Evolutionary conservation across 495 filamentous ascomycete species (phyloP), one percentile per base, ranked within the genome.

Genomic region (Aspergillus coremiiformis): DNA sequence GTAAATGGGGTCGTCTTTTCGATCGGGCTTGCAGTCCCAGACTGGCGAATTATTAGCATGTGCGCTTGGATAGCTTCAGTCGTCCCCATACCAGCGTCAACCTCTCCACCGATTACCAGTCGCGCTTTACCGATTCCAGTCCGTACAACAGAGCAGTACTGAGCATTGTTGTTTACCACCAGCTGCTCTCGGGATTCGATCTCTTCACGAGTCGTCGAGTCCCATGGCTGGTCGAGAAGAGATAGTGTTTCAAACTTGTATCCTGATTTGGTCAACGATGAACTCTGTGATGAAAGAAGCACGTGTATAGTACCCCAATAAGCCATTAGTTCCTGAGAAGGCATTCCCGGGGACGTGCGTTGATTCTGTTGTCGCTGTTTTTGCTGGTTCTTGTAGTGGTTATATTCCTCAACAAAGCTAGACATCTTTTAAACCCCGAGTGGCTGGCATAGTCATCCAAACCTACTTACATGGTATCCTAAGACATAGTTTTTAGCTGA

Each of bases 191-290:
- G 82, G 37, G 62, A 68, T 65, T 96, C 90, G 56, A 98, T 95
- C 50, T 83, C 78, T 2, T 85, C 81, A 41, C 89, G 78, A 2
- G 80, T 67, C 5, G 81, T 83, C 30, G 81, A 72, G 43, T 78
- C 82, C 88, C 90, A 95, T 4, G 81, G 77, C 3, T 76, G 64
- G 5, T 84, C 82, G 3, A 97, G 67, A 14, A 91, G 80, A 27
- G 81, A 84, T 1, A 99, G 67, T 1, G 87, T 84, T 66, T 99
- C 93, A 58, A 99, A 99, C 66, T 97, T 97, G 71, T 97, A 97
- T 19, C 93, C 90, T 93, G 56, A 3, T 6, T 39, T 20, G 4
- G 20, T 68, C 60, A 60, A 55, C 59, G 26, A 21, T 20, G 8
- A 2, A 21, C 10, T 32, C 11, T 41, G 9, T 9, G 8, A 20